Evolutionary conservation across 768 basidiomycete genomes (phyloP).

Genomic region (Obba rivulosa): DNA sequence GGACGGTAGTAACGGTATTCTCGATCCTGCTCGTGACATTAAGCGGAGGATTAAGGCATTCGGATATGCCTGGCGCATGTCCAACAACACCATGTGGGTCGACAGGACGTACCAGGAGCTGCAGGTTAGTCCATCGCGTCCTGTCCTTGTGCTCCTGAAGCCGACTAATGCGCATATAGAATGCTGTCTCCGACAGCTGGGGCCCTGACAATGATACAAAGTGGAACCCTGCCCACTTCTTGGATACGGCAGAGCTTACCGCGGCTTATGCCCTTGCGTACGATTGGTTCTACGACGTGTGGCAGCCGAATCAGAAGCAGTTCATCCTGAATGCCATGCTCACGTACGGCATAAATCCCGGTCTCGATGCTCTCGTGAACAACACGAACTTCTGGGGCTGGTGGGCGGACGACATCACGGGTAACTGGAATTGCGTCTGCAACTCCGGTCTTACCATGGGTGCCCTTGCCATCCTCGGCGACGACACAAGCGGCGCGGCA

Average conservation of each 20-base stretch:
- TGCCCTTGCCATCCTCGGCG: slow-evolving; percentile 83
- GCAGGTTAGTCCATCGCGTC: slow-evolving; percentile 44
- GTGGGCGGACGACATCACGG: slow-evolving; percentile 71
- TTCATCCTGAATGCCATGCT: slow-evolving; percentile 70
- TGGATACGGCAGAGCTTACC: slow-evolving; percentile 86
- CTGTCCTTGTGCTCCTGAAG: background rate
- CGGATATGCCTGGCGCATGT: slow-evolving; percentile 85
- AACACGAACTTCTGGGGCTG: slow-evolving; percentile 44
- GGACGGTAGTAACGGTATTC: slow-evolving; percentile 86
- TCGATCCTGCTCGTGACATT: slow-evolving; percentile 84
- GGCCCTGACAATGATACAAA: slow-evolving; percentile 54
- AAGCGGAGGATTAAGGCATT: slow-evolving; percentile 92
- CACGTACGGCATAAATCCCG: slow-evolving; percentile 69
- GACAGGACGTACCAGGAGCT: slow-evolving; percentile 84
- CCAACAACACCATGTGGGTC: slow-evolving; percentile 88
- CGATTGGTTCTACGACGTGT: slow-evolving; percentile 91
- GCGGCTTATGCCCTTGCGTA: slow-evolving; percentile 90
- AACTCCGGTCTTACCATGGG: slow-evolving; percentile 88
- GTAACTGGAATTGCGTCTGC: slow-evolving; percentile 99
- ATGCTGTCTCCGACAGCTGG: slow-evolving; percentile 48
- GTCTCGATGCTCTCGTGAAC: slow-evolving; percentile 29
- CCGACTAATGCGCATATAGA: slow-evolving; percentile 33
- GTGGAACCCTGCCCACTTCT: slow-evolving; percentile 92
- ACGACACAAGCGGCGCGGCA: slow-evolving; percentile 74
- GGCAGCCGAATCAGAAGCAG: slow-evolving; percentile 66